Percentiles rank a stretch among this genome's conserved stretches.
phyloP scores from a whole-genome alignment of 176 grass and related monocot genomes.

The Chloris gayana region DNA sequence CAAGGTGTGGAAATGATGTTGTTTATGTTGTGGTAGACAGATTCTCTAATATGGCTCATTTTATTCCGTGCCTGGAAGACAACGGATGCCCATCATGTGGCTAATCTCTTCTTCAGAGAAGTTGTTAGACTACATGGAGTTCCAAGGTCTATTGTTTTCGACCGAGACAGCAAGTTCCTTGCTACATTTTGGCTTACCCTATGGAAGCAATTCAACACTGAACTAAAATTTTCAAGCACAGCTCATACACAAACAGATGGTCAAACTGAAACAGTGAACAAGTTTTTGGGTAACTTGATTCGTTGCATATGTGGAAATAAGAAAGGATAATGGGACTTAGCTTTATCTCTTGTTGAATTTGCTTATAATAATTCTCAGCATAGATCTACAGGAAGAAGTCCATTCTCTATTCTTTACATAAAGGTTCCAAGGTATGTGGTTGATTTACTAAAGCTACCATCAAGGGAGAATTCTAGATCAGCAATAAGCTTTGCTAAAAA shows the following conservation, averaged over 20 bases:
- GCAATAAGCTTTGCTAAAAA: no score
- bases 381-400: no score
- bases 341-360: neutral
- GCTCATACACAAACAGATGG: neutral
- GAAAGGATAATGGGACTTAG: neutral
- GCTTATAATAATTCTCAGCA: no score
- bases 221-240: neutral
- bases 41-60: constrained; percentile 10
- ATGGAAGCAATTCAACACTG: neutral
- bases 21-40: neutral
- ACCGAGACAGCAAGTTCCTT: neutral
- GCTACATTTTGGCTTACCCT: neutral
- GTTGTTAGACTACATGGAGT: neutral
- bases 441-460: no score
- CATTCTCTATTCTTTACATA: no score
- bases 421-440: no score
- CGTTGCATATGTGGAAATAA: neutral
- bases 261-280: neutral
- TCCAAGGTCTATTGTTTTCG: constrained; percentile 2
- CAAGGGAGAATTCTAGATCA: no score
- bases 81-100: constrained; percentile 6
- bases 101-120: constrained; percentile 19
- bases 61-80: neutral
- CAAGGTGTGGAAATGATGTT: neutral
- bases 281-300: neutral